These are phyloP conservation scores for Aureobasidium lini DNA, from an alignment of 2,329 filamentous ascomycete species.

Conservation along the genomic window DNA sequence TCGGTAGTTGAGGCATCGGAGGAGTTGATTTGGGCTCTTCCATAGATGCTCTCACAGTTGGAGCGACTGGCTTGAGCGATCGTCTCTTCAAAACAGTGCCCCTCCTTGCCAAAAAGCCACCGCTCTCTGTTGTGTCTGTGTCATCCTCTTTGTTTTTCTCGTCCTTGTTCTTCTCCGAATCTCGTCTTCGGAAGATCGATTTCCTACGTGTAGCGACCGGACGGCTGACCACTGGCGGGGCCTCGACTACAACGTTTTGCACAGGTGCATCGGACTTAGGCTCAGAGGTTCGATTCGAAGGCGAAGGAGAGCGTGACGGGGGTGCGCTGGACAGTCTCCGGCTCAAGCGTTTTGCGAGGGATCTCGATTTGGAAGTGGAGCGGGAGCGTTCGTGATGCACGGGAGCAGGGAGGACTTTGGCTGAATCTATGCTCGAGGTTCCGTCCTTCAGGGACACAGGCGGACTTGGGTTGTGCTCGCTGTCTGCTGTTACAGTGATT, in stretches of 20 bases:
- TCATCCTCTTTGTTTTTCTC: neutral
- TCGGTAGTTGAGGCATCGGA: conserved; percentile 35
- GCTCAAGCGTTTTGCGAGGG: conserved; percentile 13
- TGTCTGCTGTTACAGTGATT: conserved; percentile 16
- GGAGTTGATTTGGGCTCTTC: conserved; percentile 21
- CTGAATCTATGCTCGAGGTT: conserved; percentile 11
- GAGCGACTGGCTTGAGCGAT: conserved; percentile 4
- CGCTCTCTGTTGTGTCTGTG: neutral
- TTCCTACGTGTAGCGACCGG: neutral
- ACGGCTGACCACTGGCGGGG: neutral
- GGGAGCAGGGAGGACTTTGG: conserved; percentile 8
- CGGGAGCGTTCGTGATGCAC: neutral
- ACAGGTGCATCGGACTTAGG: neutral
- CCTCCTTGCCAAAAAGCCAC: conserved; percentile 16
- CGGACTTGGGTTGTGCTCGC: conserved; percentile 18
- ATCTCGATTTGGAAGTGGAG: neutral
- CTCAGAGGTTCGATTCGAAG: conserved; percentile 1
- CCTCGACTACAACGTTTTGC: neutral
- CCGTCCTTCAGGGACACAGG: conserved; percentile 12
- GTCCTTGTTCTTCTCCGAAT: neutral
- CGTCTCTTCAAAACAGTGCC: conserved; percentile 19
- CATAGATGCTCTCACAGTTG: conserved; percentile 9
- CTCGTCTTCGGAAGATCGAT: conserved; percentile 4
- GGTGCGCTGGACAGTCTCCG: conserved; percentile 13
- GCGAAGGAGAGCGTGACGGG: conserved; percentile 14